These are phyloP conservation scores for Penicillium sp. DNA, from an alignment of 2,329 filamentous ascomycete species.

Conservation along the genomic window DNA sequence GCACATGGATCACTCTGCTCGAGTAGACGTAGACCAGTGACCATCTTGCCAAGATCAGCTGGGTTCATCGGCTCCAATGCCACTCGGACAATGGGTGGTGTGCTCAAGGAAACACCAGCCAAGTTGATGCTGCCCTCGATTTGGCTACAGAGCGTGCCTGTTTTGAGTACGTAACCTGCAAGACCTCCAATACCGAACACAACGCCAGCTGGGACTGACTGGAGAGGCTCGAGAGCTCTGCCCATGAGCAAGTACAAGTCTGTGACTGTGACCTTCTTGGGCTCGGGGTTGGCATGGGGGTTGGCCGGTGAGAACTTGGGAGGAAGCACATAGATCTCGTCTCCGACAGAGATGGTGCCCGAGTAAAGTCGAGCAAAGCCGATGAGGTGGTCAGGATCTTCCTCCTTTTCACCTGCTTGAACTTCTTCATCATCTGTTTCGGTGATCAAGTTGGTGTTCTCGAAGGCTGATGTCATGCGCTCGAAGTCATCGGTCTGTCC, in stretches of 20 bases:
- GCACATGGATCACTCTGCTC: conserved; percentile 96
- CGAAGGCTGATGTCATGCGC: conserved; percentile 63
- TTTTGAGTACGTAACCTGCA: conserved; percentile 92
- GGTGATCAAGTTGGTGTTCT: conserved; percentile 56
- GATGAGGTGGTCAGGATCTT: conserved; percentile 83
- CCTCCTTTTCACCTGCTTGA: conserved; percentile 60
- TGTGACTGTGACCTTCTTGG: conserved; percentile 79
- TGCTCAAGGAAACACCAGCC: conserved; percentile 77
- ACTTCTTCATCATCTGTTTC: conserved; percentile 53
- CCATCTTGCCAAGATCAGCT: conserved; percentile 91
- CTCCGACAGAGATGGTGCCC: conserved; percentile 83
- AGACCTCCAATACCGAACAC: conserved; percentile 94
- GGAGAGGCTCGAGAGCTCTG: conserved; percentile 76
- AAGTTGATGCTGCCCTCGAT: conserved; percentile 86
- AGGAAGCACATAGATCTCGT: conserved; percentile 84
- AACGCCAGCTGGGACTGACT: conserved; percentile 85
- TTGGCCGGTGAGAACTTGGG: conserved; percentile 89
- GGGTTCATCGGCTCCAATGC: conserved; percentile 93
- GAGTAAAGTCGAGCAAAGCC: conserved; percentile 95
- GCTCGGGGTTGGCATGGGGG: conserved; percentile 70
- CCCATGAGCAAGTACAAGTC: conserved; percentile 97
- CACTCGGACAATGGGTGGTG: conserved; percentile 91
- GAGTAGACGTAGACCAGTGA: conserved; percentile 78
- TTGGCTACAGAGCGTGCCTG: conserved; percentile 87
- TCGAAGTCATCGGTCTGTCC: conserved; percentile 52